Percentiles rank a stretch among this genome's conserved stretches.
Evolutionary conservation across 148 eudicot genomes (phyloP).

Genomic region (Diospyros kaki): DNA sequence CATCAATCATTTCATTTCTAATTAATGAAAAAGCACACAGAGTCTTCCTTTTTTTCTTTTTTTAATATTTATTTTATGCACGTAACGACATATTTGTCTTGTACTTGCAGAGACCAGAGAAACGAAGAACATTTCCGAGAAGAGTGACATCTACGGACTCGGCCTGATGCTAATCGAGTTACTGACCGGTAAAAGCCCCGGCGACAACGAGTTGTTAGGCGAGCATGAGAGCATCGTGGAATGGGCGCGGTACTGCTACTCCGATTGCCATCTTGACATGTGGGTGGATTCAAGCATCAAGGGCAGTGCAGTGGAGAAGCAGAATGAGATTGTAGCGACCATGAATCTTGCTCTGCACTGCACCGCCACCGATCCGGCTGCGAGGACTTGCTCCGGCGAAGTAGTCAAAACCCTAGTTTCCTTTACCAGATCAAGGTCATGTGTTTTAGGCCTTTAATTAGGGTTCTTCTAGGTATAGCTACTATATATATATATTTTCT

Average conservation of each 20-base stretch:
- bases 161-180: slow-evolving; percentile 71
- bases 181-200: slow-evolving; percentile 59
- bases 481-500: slow-evolving; percentile 12
- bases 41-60: too few species aligned
- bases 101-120: slow-evolving; percentile 45
- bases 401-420: slow-evolving; percentile 49
- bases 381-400: slow-evolving; percentile 56
- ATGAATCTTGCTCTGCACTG: slow-evolving; percentile 79
- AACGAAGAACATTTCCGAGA: slow-evolving; percentile 49
- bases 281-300: slow-evolving; percentile 63
- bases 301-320: slow-evolving; percentile 20
- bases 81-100: background rate
- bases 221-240: slow-evolving; percentile 46
- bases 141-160: slow-evolving; percentile 64
- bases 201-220: slow-evolving; percentile 39
- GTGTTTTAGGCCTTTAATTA: slow-evolving; percentile 33
- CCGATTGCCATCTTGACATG: slow-evolving; percentile 71
- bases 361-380: slow-evolving; percentile 55
- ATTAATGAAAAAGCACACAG: too few species aligned
- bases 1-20: too few species aligned
- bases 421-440: slow-evolving; percentile 31
- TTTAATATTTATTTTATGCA: too few species aligned
- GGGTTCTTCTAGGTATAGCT: slow-evolving; percentile 19
- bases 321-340: slow-evolving; percentile 51
- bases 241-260: slow-evolving; percentile 82